Conservation (phyloP, 1,139 yeast species). For the Hansenula lynferdii region DNA sequence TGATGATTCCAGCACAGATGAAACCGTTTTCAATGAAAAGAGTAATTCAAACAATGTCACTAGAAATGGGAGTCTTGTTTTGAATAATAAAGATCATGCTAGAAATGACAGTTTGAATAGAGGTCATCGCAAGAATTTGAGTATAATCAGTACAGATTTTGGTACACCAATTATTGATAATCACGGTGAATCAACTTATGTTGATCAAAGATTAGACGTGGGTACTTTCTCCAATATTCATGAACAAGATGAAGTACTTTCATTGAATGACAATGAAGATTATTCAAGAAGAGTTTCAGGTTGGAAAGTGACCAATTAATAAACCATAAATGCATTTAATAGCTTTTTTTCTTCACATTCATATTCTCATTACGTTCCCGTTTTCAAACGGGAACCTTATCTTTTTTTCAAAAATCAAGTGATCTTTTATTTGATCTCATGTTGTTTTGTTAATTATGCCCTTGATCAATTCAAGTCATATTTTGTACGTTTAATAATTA, state of each 20-base stretch:
- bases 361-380: no score
- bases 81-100: no score
- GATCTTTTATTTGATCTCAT: no score
- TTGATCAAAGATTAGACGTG: constrained; percentile 61
- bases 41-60: neutral
- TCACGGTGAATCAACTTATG: constrained; percentile 39
- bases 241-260: constrained; percentile 44
- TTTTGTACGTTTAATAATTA: no score
- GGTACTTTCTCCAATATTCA: constrained; percentile 45
- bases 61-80: neutral
- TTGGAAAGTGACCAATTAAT: constrained; percentile 54
- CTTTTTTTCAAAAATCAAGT: no score
- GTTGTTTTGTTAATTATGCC: no score
- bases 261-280: constrained; percentile 59
- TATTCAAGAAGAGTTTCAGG: constrained; percentile 49
- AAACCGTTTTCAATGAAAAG: constrained; percentile 6
- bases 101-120: neutral
- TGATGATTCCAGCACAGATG: constrained; percentile 9
- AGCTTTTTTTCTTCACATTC: no score
- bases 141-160: constrained; percentile 6
- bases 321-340: neutral
- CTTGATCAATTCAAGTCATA: no score
- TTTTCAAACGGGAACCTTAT: no score
- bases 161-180: constrained; percentile 23
- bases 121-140: neutral